Evolutionary conservation across 1,284 basidiomycete genomes (phyloP).

Genomic region (Trichosporon ovoides): DNA sequence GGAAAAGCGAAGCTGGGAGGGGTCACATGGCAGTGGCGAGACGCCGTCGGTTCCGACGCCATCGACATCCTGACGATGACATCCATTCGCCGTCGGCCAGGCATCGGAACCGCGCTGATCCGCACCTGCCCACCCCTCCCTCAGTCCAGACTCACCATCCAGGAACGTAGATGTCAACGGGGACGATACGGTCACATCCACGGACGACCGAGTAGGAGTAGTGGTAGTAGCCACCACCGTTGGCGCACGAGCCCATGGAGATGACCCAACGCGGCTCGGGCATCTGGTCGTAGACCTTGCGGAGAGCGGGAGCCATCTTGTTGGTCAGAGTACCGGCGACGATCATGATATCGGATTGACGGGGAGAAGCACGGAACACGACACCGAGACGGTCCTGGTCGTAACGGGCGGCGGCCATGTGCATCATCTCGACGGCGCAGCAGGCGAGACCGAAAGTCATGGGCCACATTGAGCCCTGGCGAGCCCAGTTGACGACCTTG

Average conservation of each 20-base stretch:
- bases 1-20: no score
- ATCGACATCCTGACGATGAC: no score
- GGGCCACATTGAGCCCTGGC: conserved; percentile 98
- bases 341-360: conserved; percentile 99
- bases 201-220: conserved; percentile 97
- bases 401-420: conserved; percentile 87
- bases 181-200: conserved; percentile 98
- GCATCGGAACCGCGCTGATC: no score
- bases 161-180: conserved; percentile 95
- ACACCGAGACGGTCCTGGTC: conserved; percentile 98
- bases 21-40: no score
- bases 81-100: no score
- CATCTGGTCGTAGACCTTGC: conserved; percentile 96
- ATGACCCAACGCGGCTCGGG: conserved; percentile 96
- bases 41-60: no score
- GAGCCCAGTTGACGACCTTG: conserved; percentile 96
- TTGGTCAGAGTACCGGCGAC: conserved; percentile 98
- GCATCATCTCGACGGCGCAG: conserved; percentile 99
- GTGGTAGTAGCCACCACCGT: conserved; percentile 97
- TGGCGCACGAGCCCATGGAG: conserved; percentile 99
- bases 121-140: no score
- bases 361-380: conserved; percentile 96
- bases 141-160: conserved; percentile 79
- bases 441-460: conserved; percentile 98
- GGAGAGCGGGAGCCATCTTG: conserved; percentile 97